Percentiles rank a stretch among this genome's conserved stretches.
These are phyloP conservation scores for Leccinum proximum DNA, from an alignment of 1,284 basidiomycete species.

Conservation along the genomic window DNA sequence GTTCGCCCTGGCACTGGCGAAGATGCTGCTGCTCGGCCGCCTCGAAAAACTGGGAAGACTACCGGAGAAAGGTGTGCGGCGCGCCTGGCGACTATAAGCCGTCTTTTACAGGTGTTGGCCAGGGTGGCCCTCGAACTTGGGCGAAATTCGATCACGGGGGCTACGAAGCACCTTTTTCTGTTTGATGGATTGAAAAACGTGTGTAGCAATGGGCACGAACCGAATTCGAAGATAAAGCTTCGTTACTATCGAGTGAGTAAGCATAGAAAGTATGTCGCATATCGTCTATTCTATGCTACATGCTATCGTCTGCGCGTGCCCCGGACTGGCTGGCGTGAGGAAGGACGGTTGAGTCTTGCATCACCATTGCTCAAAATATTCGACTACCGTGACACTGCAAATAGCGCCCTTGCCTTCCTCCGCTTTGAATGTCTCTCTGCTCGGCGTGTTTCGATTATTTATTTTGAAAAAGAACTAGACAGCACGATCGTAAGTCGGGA, in stretches of 20 bases:
- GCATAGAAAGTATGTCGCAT: constrained; percentile 33
- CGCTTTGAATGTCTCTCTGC: constrained; percentile 1
- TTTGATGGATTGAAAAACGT: constrained; percentile 29
- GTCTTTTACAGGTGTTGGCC: too few relatives aligned
- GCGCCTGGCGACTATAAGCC: too few relatives aligned
- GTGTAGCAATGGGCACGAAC: constrained; percentile 63
- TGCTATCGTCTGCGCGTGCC: constrained; percentile 19
- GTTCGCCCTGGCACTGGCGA: too few relatives aligned
- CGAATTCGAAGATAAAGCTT: constrained; percentile 43
- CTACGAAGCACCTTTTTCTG: too few relatives aligned
- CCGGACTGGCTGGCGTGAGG: too few relatives aligned
- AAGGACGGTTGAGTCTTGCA: constrained; percentile 3
- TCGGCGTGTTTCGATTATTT: neutral
- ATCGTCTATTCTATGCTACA: constrained; percentile 32
- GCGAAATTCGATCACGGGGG: too few relatives aligned
- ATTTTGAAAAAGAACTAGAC: constrained; percentile 23
- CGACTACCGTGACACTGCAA: constrained; percentile 18
- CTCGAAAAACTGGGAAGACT: too few relatives aligned
- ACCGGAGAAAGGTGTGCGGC: too few relatives aligned
- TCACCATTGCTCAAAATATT: constrained; percentile 1
- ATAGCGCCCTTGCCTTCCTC: constrained; percentile 8
- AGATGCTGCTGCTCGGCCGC: too few relatives aligned
- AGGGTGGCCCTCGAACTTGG: too few relatives aligned
- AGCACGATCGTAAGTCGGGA: neutral
- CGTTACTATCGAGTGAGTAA: constrained; percentile 26